Conservation (phyloP, 371 early-diverging fungal species). For the Mortierella sp. region DNA sequence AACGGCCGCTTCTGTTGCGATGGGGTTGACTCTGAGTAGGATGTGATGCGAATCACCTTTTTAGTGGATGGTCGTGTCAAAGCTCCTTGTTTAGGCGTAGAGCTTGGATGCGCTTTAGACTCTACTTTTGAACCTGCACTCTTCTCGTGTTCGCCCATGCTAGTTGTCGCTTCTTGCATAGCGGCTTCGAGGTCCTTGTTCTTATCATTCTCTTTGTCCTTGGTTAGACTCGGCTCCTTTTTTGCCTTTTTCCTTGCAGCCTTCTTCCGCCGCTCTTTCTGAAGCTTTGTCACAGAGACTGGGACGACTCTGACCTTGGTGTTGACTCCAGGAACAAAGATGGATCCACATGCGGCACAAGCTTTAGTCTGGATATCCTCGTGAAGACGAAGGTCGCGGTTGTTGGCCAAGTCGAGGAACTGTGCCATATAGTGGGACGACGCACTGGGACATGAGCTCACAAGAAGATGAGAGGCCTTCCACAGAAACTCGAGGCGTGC, state of each 20-base stretch:
- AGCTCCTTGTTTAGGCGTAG: too few species aligned
- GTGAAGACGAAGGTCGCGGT: conserved; percentile 35
- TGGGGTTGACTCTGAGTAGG: conserved; percentile 27
- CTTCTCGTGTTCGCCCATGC: too few species aligned
- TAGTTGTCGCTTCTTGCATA: too few species aligned
- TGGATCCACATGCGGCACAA: conserved; percentile 50
- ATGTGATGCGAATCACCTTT: conserved; percentile 26
- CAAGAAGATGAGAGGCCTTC: conserved; percentile 42
- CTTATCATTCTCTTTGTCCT: neutral
- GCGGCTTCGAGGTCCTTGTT: neutral
- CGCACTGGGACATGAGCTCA: conserved; percentile 26
- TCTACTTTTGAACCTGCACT: too few species aligned
- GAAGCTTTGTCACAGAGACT: conserved; percentile 10
- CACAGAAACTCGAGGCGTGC: conserved; percentile 47
- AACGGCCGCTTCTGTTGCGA: conserved; percentile 19
- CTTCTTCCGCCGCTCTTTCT: conserved; percentile 25
- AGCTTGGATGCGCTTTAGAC: too few species aligned
- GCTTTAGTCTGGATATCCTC: conserved; percentile 46
- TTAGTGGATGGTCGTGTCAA: neutral
- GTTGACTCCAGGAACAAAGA: conserved; percentile 48
- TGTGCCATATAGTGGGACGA: conserved; percentile 52
- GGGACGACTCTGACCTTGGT: conserved; percentile 34
- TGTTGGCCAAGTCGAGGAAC: conserved; percentile 29
- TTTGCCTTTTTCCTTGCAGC: conserved; percentile 13
- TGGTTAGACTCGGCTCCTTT: too few species aligned